These are phyloP conservation scores for Rhododendron henanense DNA, from an alignment of 148 eudicot genomes.

Conservation along the genomic window DNA sequence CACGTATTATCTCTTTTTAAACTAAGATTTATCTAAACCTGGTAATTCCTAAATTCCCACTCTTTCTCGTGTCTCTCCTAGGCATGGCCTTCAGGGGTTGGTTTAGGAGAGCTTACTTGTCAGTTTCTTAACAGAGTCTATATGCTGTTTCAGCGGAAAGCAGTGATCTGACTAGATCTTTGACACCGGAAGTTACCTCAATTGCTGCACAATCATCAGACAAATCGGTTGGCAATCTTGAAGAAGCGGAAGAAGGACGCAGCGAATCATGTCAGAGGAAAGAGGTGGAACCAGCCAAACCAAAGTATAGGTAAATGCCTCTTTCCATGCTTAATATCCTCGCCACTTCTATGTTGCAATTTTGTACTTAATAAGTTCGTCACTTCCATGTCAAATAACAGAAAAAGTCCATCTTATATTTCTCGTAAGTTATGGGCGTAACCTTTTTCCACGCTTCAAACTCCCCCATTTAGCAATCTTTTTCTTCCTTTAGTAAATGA, in stretches of 20 bases:
- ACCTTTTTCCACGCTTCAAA: background rate
- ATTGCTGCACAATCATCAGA: conserved; percentile 1
- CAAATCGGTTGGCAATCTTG: background rate
- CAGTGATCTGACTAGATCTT: background rate
- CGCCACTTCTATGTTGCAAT: background rate
- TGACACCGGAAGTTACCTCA: conserved; percentile 6
- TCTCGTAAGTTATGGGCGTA: background rate
- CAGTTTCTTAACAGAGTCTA: background rate
- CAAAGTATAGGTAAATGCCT: conserved; percentile 18
- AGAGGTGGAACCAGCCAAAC: conserved; percentile 12
- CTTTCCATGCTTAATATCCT: background rate
- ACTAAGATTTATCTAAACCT: background rate
- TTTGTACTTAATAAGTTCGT: background rate
- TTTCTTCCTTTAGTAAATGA: background rate
- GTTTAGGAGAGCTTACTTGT: background rate
- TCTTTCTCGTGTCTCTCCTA: background rate
- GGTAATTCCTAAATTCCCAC: background rate
- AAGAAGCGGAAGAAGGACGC: conserved; percentile 1
- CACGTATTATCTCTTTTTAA: background rate
- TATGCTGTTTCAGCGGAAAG: conserved; percentile 13
- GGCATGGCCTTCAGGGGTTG: background rate
- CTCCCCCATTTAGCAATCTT: background rate
- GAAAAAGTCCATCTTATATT: background rate
- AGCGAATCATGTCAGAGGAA: conserved; percentile 8
- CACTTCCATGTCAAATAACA: background rate